Base-by-base conservation (phyloP, 352 stramenopile genomes). In the Phytophthora pinifolia region DNA sequence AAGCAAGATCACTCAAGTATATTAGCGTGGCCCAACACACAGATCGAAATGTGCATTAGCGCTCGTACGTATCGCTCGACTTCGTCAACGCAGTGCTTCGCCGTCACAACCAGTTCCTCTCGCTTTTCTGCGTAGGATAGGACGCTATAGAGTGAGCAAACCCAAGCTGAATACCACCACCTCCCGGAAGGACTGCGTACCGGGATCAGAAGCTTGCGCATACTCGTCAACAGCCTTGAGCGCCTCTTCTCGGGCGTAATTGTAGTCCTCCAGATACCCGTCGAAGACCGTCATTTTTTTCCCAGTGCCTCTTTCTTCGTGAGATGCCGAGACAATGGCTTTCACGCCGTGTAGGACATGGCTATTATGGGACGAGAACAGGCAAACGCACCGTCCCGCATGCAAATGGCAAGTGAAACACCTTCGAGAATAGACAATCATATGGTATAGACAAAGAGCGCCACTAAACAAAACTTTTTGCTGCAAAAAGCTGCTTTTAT, bases 31-130 rank as follows among this genome's bases (percentile, higher is more conserved):
- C 9, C 35, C 27, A 46, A 6, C 33, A 53, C 4, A n/a, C 17
- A 14, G 6, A 29, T 46, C 5, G 9, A 42, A 4, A 33, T 5
- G 7, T 27, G 22, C 22, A 27, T 27, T 6, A 27, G 22, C 17
- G 4, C 13, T 47, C 54, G 13, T 65, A 88, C 79, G 48, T 88
- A 89, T 67, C 79, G 79, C 44, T 89, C 79, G n/a, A 83, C 79
- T 83, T 89, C 79, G 27, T 80, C 76, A 15, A 88, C 65, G 31
- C 61, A 66, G 33, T 38, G 73, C 44, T 72, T 76, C 4, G 76
- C 76, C 14, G 69, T 52, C 15, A 83, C 66, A 2, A 74, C 66
- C 5, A 83, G 52, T 29, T 85, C 72, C 17, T 89, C 76, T 9
- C 75, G 66, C 37, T 77, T 45, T 9, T 18, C 53, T 67, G 22